Evolutionary conservation across 2,329 filamentous ascomycete species (phyloP).

Genomic region (Cladosporium sp.): DNA sequence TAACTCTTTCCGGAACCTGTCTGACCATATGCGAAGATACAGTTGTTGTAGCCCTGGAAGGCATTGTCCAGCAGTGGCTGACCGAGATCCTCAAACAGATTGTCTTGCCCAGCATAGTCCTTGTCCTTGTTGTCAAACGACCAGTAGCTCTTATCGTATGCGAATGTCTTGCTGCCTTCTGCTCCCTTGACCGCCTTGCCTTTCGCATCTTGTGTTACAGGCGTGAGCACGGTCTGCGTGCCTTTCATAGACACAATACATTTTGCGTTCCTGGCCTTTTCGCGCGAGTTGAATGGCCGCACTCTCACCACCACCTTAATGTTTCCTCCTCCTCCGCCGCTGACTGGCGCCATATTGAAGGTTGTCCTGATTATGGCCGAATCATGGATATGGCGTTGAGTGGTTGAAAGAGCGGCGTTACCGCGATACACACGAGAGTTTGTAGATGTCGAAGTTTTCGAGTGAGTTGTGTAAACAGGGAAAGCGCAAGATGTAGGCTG

Average conservation of each 20-base stretch:
- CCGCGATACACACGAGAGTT: not conserved
- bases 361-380: slow-evolving; percentile 15
- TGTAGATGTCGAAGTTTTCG: not conserved
- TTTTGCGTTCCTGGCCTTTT: slow-evolving; percentile 92
- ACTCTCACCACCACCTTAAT: slow-evolving; percentile 99
- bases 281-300: slow-evolving; percentile 76
- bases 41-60: slow-evolving; percentile 98
- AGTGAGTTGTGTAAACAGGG: not conserved
- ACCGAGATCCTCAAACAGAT: slow-evolving; percentile 84
- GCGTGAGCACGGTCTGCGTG: slow-evolving; percentile 79
- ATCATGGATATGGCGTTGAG: slow-evolving; percentile 10
- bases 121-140: slow-evolving; percentile 80
- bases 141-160: slow-evolving; percentile 97
- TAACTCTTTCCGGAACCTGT: slow-evolving; percentile 98
- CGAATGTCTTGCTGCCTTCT: slow-evolving; percentile 75
- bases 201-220: slow-evolving; percentile 57
- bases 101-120: slow-evolving; percentile 84
- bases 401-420: not conserved
- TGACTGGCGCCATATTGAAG: slow-evolving; percentile 12
- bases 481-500: not conserved
- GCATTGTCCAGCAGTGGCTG: slow-evolving; percentile 93
- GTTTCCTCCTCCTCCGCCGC: slow-evolving; percentile 72
- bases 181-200: slow-evolving; percentile 64
- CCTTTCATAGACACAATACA: slow-evolving; percentile 97
- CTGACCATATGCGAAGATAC: slow-evolving; percentile 98